Evolutionary conservation across 2,329 filamentous ascomycete genomes (phyloP), one percentile per base, ranked within the genome.

Genomic region (Phoma sp.): DNA sequence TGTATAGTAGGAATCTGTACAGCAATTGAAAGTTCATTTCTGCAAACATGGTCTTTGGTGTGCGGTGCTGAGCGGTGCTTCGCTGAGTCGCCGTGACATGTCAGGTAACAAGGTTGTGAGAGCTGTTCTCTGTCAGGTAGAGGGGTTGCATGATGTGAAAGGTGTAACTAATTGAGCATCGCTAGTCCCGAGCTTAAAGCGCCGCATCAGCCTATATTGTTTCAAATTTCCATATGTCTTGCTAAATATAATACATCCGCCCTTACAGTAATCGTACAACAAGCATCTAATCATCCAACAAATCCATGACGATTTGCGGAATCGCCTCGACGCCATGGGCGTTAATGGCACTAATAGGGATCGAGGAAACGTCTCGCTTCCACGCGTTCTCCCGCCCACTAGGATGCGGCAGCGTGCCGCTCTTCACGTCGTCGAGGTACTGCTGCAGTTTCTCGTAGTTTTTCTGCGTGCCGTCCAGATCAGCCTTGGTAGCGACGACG

Each of bases 401-500:
- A 0, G 93, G 94, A 75, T 97, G 94, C 25, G 82, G 79, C 54
- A 83, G 81, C 19, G 78, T 76, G 1, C 89, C 88, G 0, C 78
- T 79, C 46, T 84, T 84, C 22, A 98, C 82, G 4, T 78, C 79
- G 4, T 84, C 80, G 4, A 99, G 77, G 74, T 97, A 96, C 8
- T 77, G 76, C 62, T 87, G 86, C 63, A 99, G 78, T 46, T 78
- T 76, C 32, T 75, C 76, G 73, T 91, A 99, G 71, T 95, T 96
- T 22, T 86, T 84, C 73, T 92, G 85, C 2, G 95, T 96, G 3
- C 84, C 84, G 3, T 88, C 85, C 50, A 96, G 74, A 73, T 98
- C 94, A 0, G 91, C 93, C 77, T 98, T 98, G 19, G 93, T 97
- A 1, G 91, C 94, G 38, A 97, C 87, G 5, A 97, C 93, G 68